These are phyloP conservation scores for Saccharomycopsis schoenii DNA, from an alignment of 805 yeast species.

Conservation along the genomic window DNA sequence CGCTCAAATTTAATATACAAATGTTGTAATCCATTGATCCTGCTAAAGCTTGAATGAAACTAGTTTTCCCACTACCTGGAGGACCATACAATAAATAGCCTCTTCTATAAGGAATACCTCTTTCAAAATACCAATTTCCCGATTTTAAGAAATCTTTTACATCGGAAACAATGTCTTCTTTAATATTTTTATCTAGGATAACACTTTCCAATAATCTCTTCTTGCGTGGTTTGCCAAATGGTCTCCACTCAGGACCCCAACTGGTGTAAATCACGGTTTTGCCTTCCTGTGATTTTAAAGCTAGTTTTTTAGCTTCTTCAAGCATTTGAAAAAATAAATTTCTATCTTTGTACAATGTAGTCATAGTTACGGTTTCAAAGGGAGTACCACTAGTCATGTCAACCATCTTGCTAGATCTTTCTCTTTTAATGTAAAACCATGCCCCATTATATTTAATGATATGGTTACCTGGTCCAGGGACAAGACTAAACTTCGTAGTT, in stretches of 20 bases:
- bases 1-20: constrained; percentile 85
- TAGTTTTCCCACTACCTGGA: constrained; percentile 95
- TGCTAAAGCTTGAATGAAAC: constrained; percentile 92
- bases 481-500: constrained; percentile 76
- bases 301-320: constrained; percentile 76
- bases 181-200: constrained; percentile 67
- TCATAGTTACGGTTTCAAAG: constrained; percentile 89
- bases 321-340: constrained; percentile 58
- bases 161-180: constrained; percentile 56
- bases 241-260: constrained; percentile 99
- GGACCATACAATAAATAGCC: constrained; percentile 94
- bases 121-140: constrained; percentile 85
- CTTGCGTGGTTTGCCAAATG: constrained; percentile 90
- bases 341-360: constrained; percentile 80
- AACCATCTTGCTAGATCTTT: constrained; percentile 78
- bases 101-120: constrained; percentile 97
- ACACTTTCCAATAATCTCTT: constrained; percentile 82
- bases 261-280: constrained; percentile 89
- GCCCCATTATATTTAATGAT: constrained; percentile 79
- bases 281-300: constrained; percentile 76
- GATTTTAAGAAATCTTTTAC: constrained; percentile 69
- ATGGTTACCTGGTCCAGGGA: constrained; percentile 97
- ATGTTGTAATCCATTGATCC: constrained; percentile 94
- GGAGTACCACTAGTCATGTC: constrained; percentile 90
- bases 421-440: constrained; percentile 79